Conservation (phyloP, 208 protist genomes). For the Endotrypanum monterogeii region DNA sequence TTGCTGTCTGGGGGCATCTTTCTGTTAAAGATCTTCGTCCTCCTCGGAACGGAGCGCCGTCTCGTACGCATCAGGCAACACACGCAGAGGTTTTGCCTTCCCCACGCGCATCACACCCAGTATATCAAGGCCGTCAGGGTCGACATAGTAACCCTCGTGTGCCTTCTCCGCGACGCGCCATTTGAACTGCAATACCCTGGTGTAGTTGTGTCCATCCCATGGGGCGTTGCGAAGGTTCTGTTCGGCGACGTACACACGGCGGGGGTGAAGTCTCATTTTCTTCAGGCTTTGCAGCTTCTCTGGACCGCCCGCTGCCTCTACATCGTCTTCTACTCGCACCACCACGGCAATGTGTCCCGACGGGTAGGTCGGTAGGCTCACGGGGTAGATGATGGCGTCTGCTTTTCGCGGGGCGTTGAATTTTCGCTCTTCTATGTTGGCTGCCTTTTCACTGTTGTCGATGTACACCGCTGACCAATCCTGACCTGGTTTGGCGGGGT, state of each 20-base stretch:
- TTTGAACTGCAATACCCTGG: constrained; percentile 44
- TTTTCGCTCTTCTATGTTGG: constrained; percentile 40
- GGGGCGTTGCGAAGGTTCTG: constrained; percentile 63
- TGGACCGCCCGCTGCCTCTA: constrained; percentile 38
- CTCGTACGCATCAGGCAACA: constrained; percentile 20
- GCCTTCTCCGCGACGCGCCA: constrained; percentile 35
- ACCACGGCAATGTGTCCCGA: constrained; percentile 59
- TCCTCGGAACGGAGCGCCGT: constrained; percentile 23
- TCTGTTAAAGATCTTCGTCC: constrained; percentile 28
- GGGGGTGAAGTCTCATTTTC: constrained; percentile 45
- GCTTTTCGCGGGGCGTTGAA: constrained; percentile 42
- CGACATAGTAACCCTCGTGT: constrained; percentile 39
- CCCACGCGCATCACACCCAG: constrained; percentile 45
- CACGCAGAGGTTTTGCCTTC: constrained; percentile 26
- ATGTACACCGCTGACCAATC: constrained; percentile 45
- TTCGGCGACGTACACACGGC: constrained; percentile 67
- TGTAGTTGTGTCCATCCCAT: constrained; percentile 61
- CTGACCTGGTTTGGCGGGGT: constrained; percentile 33
- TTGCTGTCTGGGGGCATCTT: too few species aligned
- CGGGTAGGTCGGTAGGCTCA: constrained; percentile 5
- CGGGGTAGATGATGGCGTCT: constrained; percentile 49
- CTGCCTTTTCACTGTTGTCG: constrained; percentile 40
- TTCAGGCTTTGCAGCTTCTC: constrained; percentile 36
- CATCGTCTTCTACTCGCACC: constrained; percentile 59
- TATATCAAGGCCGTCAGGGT: constrained; percentile 33